Evolutionary conservation across 345 rosid genomes (phyloP).

Genomic region (Citrus inodora): DNA sequence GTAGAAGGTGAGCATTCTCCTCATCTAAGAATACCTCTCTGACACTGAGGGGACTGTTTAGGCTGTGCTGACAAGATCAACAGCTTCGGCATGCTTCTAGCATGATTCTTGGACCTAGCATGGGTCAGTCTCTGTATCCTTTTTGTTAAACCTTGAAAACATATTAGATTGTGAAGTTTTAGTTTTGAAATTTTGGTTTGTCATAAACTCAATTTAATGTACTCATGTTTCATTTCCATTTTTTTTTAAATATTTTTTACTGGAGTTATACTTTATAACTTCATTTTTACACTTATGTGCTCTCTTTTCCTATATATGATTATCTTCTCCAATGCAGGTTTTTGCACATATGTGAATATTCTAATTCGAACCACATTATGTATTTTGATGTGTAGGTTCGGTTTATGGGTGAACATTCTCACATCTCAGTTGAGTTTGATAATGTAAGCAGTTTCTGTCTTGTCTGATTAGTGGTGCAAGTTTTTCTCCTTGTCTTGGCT

Average conservation of each 20-base stretch:
- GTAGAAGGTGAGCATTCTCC: background rate
- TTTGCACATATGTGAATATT: slow-evolving; percentile 3
- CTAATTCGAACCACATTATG: slow-evolving; percentile 24
- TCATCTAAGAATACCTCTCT: background rate
- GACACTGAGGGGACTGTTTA: background rate
- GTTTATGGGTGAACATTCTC: slow-evolving; percentile 77
- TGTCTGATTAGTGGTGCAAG: background rate
- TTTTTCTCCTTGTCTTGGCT: background rate
- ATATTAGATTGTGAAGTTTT: background rate
- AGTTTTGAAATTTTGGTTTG: background rate
- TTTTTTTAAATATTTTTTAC: background rate
- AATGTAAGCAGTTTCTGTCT: slow-evolving; percentile 41
- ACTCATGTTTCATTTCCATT: background rate
- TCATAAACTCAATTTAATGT: background rate
- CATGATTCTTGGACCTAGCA: background rate
- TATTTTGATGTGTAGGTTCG: slow-evolving; percentile 47
- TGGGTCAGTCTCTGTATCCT: background rate
- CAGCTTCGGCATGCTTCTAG: background rate
- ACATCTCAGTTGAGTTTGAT: slow-evolving; percentile 67
- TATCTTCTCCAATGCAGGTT: background rate
- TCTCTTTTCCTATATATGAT: background rate
- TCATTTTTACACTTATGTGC: background rate
- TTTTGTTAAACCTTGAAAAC: background rate
- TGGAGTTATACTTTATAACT: background rate
- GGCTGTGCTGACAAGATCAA: background rate